A percentile compares a stretch with the other conserved stretches of the same genome.
Evolutionary conservation across 2,329 filamentous ascomycete species (phyloP).

Genomic region (Ceratocystiopsis sp.): DNA sequence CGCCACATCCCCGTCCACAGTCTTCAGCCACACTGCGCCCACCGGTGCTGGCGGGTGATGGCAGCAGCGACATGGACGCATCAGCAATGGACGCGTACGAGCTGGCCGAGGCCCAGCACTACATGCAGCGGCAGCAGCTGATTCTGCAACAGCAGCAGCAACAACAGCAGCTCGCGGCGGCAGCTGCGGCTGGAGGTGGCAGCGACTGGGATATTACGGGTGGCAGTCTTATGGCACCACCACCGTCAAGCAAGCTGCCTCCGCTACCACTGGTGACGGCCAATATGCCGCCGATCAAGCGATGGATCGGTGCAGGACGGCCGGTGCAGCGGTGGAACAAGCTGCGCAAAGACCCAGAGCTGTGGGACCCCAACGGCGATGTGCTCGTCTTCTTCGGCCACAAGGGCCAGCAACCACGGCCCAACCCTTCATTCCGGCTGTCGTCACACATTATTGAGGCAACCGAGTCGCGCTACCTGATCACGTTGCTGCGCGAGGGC

Average conservation of each 20-base stretch:
- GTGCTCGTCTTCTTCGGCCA: conserved; percentile 38
- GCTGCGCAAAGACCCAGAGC: conserved; percentile 39
- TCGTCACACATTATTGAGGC: conserved; percentile 42
- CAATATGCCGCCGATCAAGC: conserved; percentile 26
- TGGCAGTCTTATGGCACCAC: conserved; percentile 16
- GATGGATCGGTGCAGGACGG: conserved; percentile 34
- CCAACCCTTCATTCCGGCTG: conserved; percentile 37
- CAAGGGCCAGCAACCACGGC: conserved; percentile 24
- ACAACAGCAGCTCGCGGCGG: background rate
- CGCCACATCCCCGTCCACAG: conserved; percentile 16
- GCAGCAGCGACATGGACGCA: conserved; percentile 9
- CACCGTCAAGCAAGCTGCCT: conserved; percentile 26
- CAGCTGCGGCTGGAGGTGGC: background rate
- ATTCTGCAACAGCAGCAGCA: background rate
- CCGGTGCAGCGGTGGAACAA: conserved; percentile 38
- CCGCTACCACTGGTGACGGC: conserved; percentile 19
- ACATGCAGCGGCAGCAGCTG: conserved; percentile 2
- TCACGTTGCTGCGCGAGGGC: conserved; percentile 35
- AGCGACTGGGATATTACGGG: conserved; percentile 12
- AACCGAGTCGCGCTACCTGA: conserved; percentile 35
- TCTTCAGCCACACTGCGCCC: conserved; percentile 22
- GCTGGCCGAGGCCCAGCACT: conserved; percentile 4
- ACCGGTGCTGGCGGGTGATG: conserved; percentile 2
- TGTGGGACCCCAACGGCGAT: conserved; percentile 45
- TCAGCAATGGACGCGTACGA: conserved; percentile 3